Conservation (phyloP, 495 filamentous ascomycete species). For the Daldinia vernicosa region DNA sequence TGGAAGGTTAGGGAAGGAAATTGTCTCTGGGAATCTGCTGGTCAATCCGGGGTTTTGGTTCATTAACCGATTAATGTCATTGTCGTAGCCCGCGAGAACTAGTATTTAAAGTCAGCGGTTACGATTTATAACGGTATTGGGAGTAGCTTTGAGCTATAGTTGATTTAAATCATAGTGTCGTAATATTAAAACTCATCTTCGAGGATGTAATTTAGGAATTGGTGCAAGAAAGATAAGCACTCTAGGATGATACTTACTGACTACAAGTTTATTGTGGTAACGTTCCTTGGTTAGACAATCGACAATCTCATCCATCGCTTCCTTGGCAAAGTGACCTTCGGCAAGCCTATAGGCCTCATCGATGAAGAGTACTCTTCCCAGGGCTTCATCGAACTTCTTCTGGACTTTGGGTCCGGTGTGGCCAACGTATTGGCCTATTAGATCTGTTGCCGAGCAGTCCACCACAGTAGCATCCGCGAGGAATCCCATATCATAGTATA, state of each 20-base stretch:
- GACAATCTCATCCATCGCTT: slow-evolving; percentile 79
- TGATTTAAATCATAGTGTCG: not conserved
- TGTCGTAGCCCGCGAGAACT: slow-evolving; percentile 76
- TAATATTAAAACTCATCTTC: not conserved
- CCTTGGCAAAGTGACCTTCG: slow-evolving; percentile 67
- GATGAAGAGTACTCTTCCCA: slow-evolving; percentile 72
- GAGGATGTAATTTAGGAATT: not conserved
- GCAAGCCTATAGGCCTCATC: slow-evolving; percentile 73
- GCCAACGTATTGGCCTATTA: slow-evolving; percentile 69
- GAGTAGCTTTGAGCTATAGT: not conserved
- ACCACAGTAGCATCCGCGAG: slow-evolving; percentile 63
- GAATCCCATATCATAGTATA: slow-evolving; percentile 78
- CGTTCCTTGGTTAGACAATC: slow-evolving; percentile 71
- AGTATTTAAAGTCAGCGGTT: slow-evolving; percentile 5
- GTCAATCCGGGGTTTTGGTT: slow-evolving; percentile 66
- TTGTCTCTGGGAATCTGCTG: slow-evolving; percentile 64
- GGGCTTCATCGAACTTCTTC: slow-evolving; percentile 64
- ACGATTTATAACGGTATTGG: slow-evolving; percentile 37
- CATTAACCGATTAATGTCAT: slow-evolving; percentile 77
- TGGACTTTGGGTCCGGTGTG: slow-evolving; percentile 72
- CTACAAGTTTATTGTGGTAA: slow-evolving; percentile 70
- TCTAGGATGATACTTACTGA: slow-evolving; percentile 51
- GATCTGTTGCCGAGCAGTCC: slow-evolving; percentile 68
- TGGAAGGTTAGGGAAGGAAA: slow-evolving; percentile 54
- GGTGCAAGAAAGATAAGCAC: not conserved